Conservation (phyloP, 192 early-diverging fungal genomes). For the Entophlyctis luteolus region DNA sequence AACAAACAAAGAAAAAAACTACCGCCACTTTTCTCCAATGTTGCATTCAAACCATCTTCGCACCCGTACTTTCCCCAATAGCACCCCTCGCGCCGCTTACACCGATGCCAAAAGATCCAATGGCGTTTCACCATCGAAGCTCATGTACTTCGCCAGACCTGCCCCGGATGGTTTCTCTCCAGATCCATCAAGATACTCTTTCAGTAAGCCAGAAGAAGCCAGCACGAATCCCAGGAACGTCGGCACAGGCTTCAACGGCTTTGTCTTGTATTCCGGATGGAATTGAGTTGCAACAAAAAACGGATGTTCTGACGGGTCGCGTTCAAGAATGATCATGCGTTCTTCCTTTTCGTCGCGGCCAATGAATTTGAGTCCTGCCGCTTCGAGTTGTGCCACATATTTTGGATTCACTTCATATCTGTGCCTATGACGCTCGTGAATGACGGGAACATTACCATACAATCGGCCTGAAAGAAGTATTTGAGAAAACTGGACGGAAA, state of each 20-base stretch:
- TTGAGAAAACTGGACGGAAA: not conserved
- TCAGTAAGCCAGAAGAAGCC: conserved; percentile 72
- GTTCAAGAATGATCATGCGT: conserved; percentile 97
- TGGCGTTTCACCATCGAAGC: conserved; percentile 18
- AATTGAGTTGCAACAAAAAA: conserved; percentile 94
- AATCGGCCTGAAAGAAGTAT: conserved; percentile 27
- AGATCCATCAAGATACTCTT: conserved; percentile 7
- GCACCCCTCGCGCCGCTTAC: not conserved
- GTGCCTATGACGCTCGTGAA: conserved; percentile 93
- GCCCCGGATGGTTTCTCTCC: conserved; percentile 1
- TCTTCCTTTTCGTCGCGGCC: conserved; percentile 92
- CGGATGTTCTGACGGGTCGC: conserved; percentile 66
- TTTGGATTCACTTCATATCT: conserved; percentile 97
- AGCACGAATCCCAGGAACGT: conserved; percentile 89
- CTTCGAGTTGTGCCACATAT: conserved; percentile 69
- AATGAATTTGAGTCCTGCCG: conserved; percentile 79
- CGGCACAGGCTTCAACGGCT: conserved; percentile 87
- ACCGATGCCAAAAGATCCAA: conserved; percentile 16
- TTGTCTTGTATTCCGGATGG: conserved; percentile 96
- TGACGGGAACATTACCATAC: conserved; percentile 50
- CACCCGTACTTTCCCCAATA: not conserved
- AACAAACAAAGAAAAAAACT: not conserved
- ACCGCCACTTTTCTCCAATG: not conserved
- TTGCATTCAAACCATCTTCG: conserved; percentile 26
- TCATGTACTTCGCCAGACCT: conserved; percentile 11